Evolutionary conservation across 2,329 filamentous ascomycete genomes (phyloP), one percentile per base, ranked within the genome.

Genomic region (Sporothrix brasiliensis): DNA sequence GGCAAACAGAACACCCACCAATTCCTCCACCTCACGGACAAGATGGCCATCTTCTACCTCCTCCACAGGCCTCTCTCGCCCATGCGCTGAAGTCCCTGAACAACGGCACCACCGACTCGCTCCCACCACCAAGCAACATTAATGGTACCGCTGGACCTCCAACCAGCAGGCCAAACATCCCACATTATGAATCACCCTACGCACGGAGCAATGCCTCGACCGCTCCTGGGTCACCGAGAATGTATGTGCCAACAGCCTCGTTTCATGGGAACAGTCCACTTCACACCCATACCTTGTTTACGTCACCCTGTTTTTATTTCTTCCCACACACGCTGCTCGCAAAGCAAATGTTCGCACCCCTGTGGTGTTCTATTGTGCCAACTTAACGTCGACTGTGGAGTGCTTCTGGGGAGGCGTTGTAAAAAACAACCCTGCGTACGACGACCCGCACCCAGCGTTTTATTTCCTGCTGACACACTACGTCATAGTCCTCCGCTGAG

Each of bases 401-500:
- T 68, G 52, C 14, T 34, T 58, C 70, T 60, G 19, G 41, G 34
- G 34, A 21, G 66, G 24, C 14, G 53, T 16, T 34, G 19, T 34
- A 41, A 39, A 53, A 53, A 34, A 39, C 5, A 34, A 34, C 34
- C 4, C 63, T 70, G 60, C 61, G 69, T 73, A 63, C 47, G n/a
- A 72, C 7, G 24, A 56, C 61, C 24, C 60, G 21, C 14, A 30
- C 44, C 21, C 61, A n/a, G 24, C 44, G 24, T 50, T 19, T 50
- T n/a, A 14, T 21, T 34, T 6, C 44, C 4, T 66, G 41, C 71
- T 73, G 69, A 73, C 73, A 69, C 13, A 14, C 53, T 71, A 72
- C 68, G 65, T 68, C 74, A 78, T 75, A 92, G 91, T 75, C 87
- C 87, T 66, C 89, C 91, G 1, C 79, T 89, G 72, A 84, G 91